Percentiles rank a stretch among this genome's conserved stretches.
phyloP scores from a whole-genome alignment of 768 basidiomycete species.

The Pleurotus sapidus region DNA sequence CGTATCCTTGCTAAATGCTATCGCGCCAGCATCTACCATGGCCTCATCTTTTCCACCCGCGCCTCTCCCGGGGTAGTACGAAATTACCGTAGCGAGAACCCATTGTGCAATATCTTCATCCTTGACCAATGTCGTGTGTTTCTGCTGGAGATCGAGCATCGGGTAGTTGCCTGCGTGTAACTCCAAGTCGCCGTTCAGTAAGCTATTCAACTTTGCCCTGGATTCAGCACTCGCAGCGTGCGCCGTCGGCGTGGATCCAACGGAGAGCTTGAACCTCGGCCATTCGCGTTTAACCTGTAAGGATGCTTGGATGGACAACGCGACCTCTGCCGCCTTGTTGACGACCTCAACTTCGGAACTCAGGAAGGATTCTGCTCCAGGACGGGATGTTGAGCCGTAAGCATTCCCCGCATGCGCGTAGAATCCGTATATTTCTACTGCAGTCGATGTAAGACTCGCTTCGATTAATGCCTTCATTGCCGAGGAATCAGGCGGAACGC shows the following conservation, averaged over 20 bases:
- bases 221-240: conserved; percentile 66
- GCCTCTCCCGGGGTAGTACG: conserved; percentile 74
- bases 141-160: conserved; percentile 81
- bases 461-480: conserved; percentile 55
- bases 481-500: conserved; percentile 50
- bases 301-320: conserved; percentile 40
- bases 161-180: conserved; percentile 85
- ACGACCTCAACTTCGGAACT: conserved; percentile 70
- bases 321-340: conserved; percentile 59
- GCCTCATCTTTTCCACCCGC: conserved; percentile 65
- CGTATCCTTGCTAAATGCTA: conserved; percentile 86
- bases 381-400: conserved; percentile 69
- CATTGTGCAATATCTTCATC: conserved; percentile 56
- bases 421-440: conserved; percentile 72
- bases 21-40: conserved; percentile 77
- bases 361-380: conserved; percentile 64
- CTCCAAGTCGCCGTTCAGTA: conserved; percentile 64
- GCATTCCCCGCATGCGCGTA: conserved; percentile 79
- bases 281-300: conserved; percentile 15
- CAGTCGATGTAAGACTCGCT: conserved; percentile 48
- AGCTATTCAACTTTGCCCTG: conserved; percentile 36
- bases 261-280: conserved; percentile 64
- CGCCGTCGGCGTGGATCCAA: conserved; percentile 88
- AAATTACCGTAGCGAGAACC: conserved; percentile 72
- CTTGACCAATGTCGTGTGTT: conserved; percentile 67